Base-by-base conservation (phyloP, 352 stramenopile genomes). In the Phytophthora kernoviae region DNA sequence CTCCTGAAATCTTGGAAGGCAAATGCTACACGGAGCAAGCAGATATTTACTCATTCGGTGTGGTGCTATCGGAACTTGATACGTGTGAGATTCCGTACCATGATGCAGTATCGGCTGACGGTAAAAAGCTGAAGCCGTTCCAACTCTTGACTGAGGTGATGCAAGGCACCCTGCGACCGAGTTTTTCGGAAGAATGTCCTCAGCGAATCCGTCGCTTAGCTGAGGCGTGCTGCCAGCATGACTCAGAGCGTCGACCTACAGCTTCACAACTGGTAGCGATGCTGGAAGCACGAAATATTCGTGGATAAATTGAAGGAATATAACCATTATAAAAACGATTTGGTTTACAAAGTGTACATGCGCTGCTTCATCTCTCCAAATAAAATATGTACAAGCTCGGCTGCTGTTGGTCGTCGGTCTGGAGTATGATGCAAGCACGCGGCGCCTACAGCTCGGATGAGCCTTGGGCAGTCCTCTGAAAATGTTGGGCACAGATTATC, bases 11-110 rank as follows among this genome's bases (percentile, higher is more conserved):
- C 11, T 27, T 79, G n/a, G 53, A 65, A 37, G 63, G 70, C 2
- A 54, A 50, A 0, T 42, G 30, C 12, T 73, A 73, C 48, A 68
- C 66, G 2, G 59, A 73, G 20, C 54, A 69, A 30, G 58, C 69
- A 14, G 73, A 82, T 18, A 69, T 82, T 32, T 82, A 75, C 32
- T 71, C 66, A 15, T 75, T 81, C 18, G 73, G 73, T 9, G 70
- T 79, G 20, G 45, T 81, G 45, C 42, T 81, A 3, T 56, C 62
- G 6, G 73, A 81, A 54, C 43, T 81, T 10, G 73, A 77, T 30
- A 69, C 61, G 0, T 18, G 58, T 2, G 60, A 79, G 14, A 20
- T 74, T 14, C 70, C 67, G 40, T 77, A 70, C 34, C 44, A 72
- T 27, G 62, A 76, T 36, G 63, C 61, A 5, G 37, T 55, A 24